Conservation (phyloP, 2,329 filamentous ascomycete genomes). For the Colletotrichum sansevieriae region DNA sequence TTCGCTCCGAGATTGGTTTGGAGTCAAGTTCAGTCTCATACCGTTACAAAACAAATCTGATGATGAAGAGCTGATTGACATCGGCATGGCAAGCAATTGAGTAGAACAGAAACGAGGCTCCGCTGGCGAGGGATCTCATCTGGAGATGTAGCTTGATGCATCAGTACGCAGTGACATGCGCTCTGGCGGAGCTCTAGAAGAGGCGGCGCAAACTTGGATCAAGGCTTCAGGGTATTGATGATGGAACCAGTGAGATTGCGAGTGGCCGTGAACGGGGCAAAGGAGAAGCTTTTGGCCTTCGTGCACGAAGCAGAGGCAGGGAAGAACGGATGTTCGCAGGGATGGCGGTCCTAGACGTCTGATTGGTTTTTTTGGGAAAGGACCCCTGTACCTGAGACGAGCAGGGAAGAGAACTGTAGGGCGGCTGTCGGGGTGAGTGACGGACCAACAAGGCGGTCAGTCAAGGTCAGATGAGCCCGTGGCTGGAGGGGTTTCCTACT, state of each 20-base stretch:
- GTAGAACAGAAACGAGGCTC: conserved; percentile 3
- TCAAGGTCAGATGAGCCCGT: conserved; percentile 39
- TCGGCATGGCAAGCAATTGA: background rate
- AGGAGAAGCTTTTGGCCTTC: conserved; percentile 31
- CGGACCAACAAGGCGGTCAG: conserved; percentile 36
- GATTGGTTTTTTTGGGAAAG: conserved; percentile 17
- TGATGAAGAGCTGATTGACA: background rate
- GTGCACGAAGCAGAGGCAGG: conserved; percentile 39
- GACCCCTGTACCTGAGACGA: conserved; percentile 36
- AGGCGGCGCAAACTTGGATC: conserved; percentile 1
- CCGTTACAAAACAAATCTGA: background rate
- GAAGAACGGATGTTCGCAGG: conserved; percentile 37
- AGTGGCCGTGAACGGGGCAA: conserved; percentile 20
- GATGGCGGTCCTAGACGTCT: conserved; percentile 18
- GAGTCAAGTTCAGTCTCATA: conserved; percentile 1
- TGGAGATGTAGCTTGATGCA: conserved; percentile 27
- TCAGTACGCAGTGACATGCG: conserved; percentile 15
- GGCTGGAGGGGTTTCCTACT: conserved; percentile 30
- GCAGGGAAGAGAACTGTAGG: conserved; percentile 21
- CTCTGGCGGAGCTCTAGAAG: background rate
- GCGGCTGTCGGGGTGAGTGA: conserved; percentile 34
- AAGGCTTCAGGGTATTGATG: conserved; percentile 14
- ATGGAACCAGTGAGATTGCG: conserved; percentile 30
- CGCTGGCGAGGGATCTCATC: conserved; percentile 15
- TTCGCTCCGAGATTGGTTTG: background rate